Conservation (phyloP, 805 yeast genomes). For the Pichia exigua region DNA sequence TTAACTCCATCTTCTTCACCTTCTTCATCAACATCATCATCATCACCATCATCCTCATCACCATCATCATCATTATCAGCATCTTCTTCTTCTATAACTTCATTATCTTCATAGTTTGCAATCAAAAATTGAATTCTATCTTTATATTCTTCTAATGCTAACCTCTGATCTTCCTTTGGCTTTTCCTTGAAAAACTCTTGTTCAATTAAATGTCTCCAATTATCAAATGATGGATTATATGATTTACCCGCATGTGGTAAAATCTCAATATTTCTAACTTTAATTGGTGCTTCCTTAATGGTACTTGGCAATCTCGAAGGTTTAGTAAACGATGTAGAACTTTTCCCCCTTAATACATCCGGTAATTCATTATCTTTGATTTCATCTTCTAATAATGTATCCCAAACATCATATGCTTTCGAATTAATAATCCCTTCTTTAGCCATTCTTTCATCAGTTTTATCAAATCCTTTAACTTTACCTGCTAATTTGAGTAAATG, state of each 20-base stretch:
- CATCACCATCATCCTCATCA: slow-evolving; percentile 30
- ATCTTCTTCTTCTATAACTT: slow-evolving; percentile 35
- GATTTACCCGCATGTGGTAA: slow-evolving; percentile 84
- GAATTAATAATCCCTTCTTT: slow-evolving; percentile 56
- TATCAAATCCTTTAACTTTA: slow-evolving; percentile 47
- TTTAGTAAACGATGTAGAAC: slow-evolving; percentile 37
- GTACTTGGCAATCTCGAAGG: slow-evolving; percentile 53
- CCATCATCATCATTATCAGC: slow-evolving; percentile 33
- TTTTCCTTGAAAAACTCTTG: slow-evolving; percentile 61
- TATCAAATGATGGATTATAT: slow-evolving; percentile 78
- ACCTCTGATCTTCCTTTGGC: slow-evolving; percentile 55
- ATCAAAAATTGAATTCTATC: slow-evolving; percentile 59
- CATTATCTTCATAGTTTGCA: slow-evolving; percentile 52
- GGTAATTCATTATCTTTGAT: slow-evolving; percentile 27
- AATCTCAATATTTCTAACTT: slow-evolving; percentile 40
- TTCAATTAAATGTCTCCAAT: slow-evolving; percentile 70
- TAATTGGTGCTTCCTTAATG: slow-evolving; percentile 42
- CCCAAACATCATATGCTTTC: slow-evolving; percentile 66
- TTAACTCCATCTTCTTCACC: slow-evolving; percentile 24
- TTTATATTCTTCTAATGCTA: slow-evolving; percentile 53
- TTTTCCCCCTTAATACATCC: slow-evolving; percentile 26
- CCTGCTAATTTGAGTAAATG: slow-evolving; percentile 74
- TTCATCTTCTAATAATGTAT: slow-evolving; percentile 10
- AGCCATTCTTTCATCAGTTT: slow-evolving; percentile 45
- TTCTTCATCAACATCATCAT: slow-evolving; percentile 28